phyloP scores from a whole-genome alignment of 202 grass and related monocot genomes.

The Carex sylvatica region DNA sequence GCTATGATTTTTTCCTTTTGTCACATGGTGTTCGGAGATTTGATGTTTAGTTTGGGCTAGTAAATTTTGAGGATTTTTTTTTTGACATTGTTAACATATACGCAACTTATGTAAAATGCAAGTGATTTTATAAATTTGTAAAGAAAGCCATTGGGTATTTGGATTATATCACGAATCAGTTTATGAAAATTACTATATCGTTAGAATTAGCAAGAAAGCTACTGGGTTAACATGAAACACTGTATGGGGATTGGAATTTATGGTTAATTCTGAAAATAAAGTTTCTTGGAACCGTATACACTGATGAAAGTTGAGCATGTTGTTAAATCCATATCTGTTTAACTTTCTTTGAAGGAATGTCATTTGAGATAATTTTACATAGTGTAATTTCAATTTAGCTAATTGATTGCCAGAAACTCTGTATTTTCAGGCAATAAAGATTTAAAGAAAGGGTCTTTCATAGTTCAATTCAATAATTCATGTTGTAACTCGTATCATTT shows the following conservation, averaged over 20 bases:
- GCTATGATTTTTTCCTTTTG: neutral
- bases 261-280: neutral
- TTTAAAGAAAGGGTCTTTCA: neutral
- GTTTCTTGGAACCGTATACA: neutral
- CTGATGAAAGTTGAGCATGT: neutral
- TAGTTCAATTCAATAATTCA: constrained; percentile 6
- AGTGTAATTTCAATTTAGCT: neutral
- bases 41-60: neutral
- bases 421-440: neutral
- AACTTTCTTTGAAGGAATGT: neutral
- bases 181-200: neutral
- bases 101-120: neutral
- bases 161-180: neutral
- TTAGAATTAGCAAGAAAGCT: neutral
- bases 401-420: neutral
- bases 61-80: neutral
- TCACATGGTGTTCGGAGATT: neutral
- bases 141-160: neutral
- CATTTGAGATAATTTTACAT: neutral
- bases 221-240: neutral
- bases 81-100: neutral
- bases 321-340: neutral
- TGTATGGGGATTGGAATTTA: neutral
- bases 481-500: constrained; percentile 1
- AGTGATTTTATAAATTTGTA: neutral